Conservation (phyloP, 2,329 filamentous ascomycete genomes). For the Neopestalotiopsis clavispora region DNA sequence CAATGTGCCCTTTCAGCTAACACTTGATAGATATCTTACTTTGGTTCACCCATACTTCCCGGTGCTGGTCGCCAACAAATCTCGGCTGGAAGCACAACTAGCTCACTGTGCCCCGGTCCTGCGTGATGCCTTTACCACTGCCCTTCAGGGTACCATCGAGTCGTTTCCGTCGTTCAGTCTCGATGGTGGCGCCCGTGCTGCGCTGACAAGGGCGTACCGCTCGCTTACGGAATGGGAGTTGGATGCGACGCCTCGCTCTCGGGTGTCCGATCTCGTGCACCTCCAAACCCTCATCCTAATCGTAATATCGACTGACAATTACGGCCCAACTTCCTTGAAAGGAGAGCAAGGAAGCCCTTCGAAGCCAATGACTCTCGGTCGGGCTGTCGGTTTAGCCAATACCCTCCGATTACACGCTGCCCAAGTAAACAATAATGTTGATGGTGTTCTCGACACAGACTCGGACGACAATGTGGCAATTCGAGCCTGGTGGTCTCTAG, state of each 20-base stretch:
- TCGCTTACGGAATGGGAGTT: conserved; percentile 59
- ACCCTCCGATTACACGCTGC: conserved; percentile 64
- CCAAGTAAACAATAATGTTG: conserved; percentile 40
- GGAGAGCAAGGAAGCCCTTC: conserved; percentile 50
- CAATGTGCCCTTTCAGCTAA: background rate
- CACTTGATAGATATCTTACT: conserved; percentile 60
- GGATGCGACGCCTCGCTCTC: conserved; percentile 40
- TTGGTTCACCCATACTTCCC: conserved; percentile 71
- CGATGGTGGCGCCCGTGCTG: conserved; percentile 29
- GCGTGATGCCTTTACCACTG: conserved; percentile 68
- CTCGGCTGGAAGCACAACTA: conserved; percentile 60
- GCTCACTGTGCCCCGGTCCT: conserved; percentile 60
- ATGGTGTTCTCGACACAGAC: conserved; percentile 57
- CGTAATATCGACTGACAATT: conserved; percentile 67
- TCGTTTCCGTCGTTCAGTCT: conserved; percentile 50
- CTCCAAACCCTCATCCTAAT: conserved; percentile 71
- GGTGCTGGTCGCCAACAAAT: conserved; percentile 63
- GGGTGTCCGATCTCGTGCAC: conserved; percentile 58
- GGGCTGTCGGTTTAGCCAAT: conserved; percentile 69
- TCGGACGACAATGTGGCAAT: conserved; percentile 66
- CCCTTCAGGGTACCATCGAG: conserved; percentile 63
- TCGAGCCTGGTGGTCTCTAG: conserved; percentile 74
- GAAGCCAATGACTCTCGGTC: conserved; percentile 62
- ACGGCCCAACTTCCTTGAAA: conserved; percentile 46
- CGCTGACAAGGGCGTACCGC: conserved; percentile 47